phyloP scores from a whole-genome alignment of 306 rosid species.

The Cucumis sativus region Cucumber_9930_V3 NC_026658.2:3808001-3808500 shows the following conservation, averaged over 20 bases:
- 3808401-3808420: conserved; percentile 72
- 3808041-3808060: conserved; percentile 88
- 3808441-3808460: conserved; percentile 59
- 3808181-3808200: conserved; percentile 71
- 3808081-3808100: conserved; percentile 89
- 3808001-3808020: conserved; percentile 31
- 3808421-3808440: conserved; percentile 72
- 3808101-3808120: conserved; percentile 82
- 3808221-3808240: conserved; percentile 67
- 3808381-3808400: conserved; percentile 78
- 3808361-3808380: conserved; percentile 98
- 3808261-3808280: conserved; percentile 67
- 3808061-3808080: conserved; percentile 94
- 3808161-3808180: conserved; percentile 88
- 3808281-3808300: conserved; percentile 61
- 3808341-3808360: conserved; percentile 67
- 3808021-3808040: conserved; percentile 84
- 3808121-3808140: conserved; percentile 79
- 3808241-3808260: conserved; percentile 62
- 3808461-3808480: conserved; percentile 37
- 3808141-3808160: conserved; percentile 86
- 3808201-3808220: conserved; percentile 74
- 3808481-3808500: conserved; percentile 3
- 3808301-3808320: conserved; percentile 66
- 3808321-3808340: conserved; percentile 57